Percentiles rank a stretch among this genome's conserved stretches.
Evolutionary conservation across 1,284 basidiomycete genomes (phyloP).

Genomic region (Pseudozyma sp.): DNA sequence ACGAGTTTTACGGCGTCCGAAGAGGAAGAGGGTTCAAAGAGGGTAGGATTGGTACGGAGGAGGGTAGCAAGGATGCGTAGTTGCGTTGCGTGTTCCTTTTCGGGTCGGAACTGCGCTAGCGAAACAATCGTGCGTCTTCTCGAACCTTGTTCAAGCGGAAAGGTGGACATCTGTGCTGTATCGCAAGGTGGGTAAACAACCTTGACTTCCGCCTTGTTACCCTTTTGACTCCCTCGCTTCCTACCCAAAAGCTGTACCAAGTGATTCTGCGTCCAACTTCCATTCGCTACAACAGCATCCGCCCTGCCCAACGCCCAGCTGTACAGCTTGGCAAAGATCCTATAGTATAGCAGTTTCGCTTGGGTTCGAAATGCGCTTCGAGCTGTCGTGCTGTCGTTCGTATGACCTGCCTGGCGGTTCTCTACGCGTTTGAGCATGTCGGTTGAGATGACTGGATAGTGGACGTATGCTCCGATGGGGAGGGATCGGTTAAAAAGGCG

Average conservation of each 20-base stretch:
- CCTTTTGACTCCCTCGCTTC: neutral
- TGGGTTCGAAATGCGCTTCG: conserved; percentile 75
- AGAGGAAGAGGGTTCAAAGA: conserved; percentile 9
- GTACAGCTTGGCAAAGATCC: conserved; percentile 86
- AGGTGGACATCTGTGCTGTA: conserved; percentile 78
- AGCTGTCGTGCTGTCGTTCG: conserved; percentile 75
- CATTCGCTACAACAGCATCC: conserved; percentile 86
- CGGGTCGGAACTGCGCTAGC: conserved; percentile 83
- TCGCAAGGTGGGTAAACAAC: conserved; percentile 94
- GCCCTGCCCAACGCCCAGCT: conserved; percentile 79
- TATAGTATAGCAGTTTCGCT: conserved; percentile 89
- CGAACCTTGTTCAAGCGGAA: conserved; percentile 73
- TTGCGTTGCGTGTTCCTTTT: conserved; percentile 88
- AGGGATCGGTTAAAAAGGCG: conserved; percentile 74
- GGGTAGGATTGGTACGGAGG: conserved; percentile 70
- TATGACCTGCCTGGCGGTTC: conserved; percentile 73
- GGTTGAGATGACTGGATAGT: conserved; percentile 93
- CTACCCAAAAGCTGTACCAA: conserved; percentile 71
- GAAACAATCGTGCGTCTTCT: conserved; percentile 39
- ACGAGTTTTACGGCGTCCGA: conserved; percentile 67
- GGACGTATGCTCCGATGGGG: conserved; percentile 89
- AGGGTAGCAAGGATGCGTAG: conserved; percentile 75
- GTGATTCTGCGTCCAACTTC: conserved; percentile 92
- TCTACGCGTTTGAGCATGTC: conserved; percentile 91
- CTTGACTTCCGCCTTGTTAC: conserved; percentile 17